Percentiles rank a stretch among this genome's conserved stretches.
phyloP scores from a whole-genome alignment of 441 rosid genomes.

The Gossypium schwendimanii region DNA sequence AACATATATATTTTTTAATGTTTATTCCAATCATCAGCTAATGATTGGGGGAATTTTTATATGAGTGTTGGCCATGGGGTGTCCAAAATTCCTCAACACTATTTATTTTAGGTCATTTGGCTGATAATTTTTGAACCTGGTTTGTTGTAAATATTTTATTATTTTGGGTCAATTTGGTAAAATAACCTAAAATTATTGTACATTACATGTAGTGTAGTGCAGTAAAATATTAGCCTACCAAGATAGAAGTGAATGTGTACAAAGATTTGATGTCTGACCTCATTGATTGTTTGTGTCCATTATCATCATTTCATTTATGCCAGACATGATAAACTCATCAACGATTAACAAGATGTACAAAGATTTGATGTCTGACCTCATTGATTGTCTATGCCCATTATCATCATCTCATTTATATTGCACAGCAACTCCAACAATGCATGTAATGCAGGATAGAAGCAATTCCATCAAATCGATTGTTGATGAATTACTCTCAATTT shows the following conservation, averaged over 20 bases:
- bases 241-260: conserved; percentile 7
- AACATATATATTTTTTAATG: too few relatives aligned
- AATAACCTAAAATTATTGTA: background rate
- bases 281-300: conserved; percentile 9
- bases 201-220: conserved; percentile 5
- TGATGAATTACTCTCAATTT: conserved; percentile 36
- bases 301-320: background rate
- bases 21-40: too few relatives aligned
- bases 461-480: conserved; percentile 19
- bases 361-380: background rate
- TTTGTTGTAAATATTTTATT: too few relatives aligned
- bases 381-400: conserved; percentile 5
- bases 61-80: too few relatives aligned
- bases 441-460: conserved; percentile 12
- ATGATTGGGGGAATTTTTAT: too few relatives aligned
- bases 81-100: too few relatives aligned
- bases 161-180: background rate
- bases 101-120: too few relatives aligned
- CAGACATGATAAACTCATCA: conserved; percentile 5
- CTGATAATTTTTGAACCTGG: too few relatives aligned
- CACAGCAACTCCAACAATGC: conserved; percentile 19
- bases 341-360: background rate
- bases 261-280: conserved; percentile 2
- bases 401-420: conserved; percentile 3
- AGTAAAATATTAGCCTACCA: background rate